phyloP scores from a whole-genome alignment of 2,329 filamentous ascomycete genomes.

The Ambrosiella xylebori region DNA sequence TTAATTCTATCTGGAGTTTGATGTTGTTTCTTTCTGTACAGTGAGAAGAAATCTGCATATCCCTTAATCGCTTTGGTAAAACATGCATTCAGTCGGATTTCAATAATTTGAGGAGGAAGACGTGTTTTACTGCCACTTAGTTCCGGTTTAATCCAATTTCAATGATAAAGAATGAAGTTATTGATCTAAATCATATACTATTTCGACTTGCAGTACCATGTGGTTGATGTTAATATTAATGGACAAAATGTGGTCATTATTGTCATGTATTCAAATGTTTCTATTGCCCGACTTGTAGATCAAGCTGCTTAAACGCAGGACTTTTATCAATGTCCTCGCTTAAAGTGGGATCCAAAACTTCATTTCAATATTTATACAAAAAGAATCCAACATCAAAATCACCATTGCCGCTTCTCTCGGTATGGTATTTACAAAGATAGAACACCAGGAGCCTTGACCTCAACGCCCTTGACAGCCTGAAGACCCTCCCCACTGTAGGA shows the following conservation, averaged over 20 bases:
- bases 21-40: not conserved
- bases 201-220: not conserved
- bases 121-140: not conserved
- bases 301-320: not conserved
- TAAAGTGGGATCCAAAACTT: not conserved
- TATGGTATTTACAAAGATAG: constrained; percentile 17
- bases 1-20: not conserved
- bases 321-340: not conserved
- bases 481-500: constrained; percentile 68
- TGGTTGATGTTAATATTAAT: not conserved
- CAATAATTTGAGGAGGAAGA: not conserved
- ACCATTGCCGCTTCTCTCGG: not conserved
- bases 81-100: not conserved
- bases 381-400: not conserved
- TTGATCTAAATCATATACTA: not conserved
- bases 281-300: not conserved
- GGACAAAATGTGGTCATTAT: not conserved
- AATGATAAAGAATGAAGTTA: not conserved
- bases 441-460: constrained; percentile 34
- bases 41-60: not conserved
- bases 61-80: not conserved
- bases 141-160: not conserved
- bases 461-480: constrained; percentile 35
- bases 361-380: constrained; percentile 1
- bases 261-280: not conserved